phyloP scores from a whole-genome alignment of 495 filamentous ascomycete species.

The Aspergillus bridgeri region DNA sequence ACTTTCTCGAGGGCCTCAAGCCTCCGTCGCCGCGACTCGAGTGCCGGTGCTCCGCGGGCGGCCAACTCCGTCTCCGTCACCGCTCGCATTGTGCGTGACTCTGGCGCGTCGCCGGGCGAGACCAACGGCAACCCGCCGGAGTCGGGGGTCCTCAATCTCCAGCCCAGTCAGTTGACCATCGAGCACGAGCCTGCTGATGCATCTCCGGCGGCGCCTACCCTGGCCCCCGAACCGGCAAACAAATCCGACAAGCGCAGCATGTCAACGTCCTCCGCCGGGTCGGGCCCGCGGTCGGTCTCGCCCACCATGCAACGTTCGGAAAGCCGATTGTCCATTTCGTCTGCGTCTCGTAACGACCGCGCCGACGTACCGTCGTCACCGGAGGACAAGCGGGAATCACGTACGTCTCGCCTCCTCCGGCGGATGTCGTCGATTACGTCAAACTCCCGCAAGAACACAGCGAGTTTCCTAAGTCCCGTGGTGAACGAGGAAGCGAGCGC shows the following conservation, averaged over 20 bases:
- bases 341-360: slow-evolving; percentile 34
- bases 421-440: slow-evolving; percentile 71
- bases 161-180: slow-evolving; percentile 68
- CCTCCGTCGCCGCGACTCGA: slow-evolving; percentile 29
- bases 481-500: slow-evolving; percentile 54
- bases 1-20: slow-evolving; percentile 30
- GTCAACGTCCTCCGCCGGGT: slow-evolving; percentile 37
- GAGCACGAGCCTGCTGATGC: slow-evolving; percentile 56
- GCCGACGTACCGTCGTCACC: slow-evolving; percentile 37
- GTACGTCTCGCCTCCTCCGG: slow-evolving; percentile 71
- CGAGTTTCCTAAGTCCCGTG: slow-evolving; percentile 51
- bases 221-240: slow-evolving; percentile 13
- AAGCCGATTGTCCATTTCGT: slow-evolving; percentile 39
- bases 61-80: slow-evolving; percentile 74
- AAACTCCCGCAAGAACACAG: slow-evolving; percentile 57
- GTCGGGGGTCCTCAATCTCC: slow-evolving; percentile 55
- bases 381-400: slow-evolving; percentile 65
- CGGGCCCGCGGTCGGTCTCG: slow-evolving; percentile 18
- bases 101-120: slow-evolving; percentile 27
- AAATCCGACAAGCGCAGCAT: slow-evolving; percentile 29
- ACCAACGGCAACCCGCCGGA: slow-evolving; percentile 41
- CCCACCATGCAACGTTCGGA: slow-evolving; percentile 29
- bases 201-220: slow-evolving; percentile 11
- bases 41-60: slow-evolving; percentile 22
- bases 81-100: slow-evolving; percentile 69